These are phyloP conservation scores for Conringia planisiliqua DNA, from an alignment of 345 rosid genomes.

Conservation along the genomic window DNA sequence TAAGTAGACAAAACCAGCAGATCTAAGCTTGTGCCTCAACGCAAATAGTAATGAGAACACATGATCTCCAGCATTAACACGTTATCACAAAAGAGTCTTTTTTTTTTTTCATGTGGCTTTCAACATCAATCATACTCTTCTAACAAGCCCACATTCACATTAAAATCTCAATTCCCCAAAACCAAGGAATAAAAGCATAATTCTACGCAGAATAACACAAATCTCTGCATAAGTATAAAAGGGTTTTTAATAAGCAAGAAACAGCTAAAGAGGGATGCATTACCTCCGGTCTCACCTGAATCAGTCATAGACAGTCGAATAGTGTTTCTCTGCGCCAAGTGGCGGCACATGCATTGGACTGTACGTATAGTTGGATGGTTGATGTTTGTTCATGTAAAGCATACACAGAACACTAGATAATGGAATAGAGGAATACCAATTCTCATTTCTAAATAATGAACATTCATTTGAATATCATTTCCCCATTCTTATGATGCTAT, in stretches of 20 bases:
- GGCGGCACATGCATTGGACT: no score
- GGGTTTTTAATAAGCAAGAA: neutral
- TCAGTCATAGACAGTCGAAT: no score
- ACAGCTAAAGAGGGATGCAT: neutral
- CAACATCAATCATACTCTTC: constrained; percentile 18
- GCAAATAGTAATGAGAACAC: constrained; percentile 20
- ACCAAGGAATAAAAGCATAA: no score
- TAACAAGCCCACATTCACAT: neutral
- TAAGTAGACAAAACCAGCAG: constrained; percentile 7
- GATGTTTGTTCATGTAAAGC: neutral
- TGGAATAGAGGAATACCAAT: neutral
- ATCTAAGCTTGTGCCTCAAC: constrained; percentile 19
- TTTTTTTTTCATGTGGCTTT: constrained; percentile 15
- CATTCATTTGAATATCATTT: neutral
- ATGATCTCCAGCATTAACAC: constrained; percentile 13
- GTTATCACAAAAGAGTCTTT: constrained; percentile 11
- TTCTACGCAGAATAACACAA: neutral
- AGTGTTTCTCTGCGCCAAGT: neutral
- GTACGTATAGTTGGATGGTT: neutral
- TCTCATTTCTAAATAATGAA: neutral
- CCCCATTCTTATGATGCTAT: neutral
- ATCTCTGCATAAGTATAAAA: neutral
- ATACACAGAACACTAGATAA: neutral
- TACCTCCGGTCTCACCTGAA: no score
- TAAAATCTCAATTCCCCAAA: neutral